These are phyloP conservation scores for Globisporangium spinosum DNA, from an alignment of 352 stramenopile genomes.

Conservation along the genomic window DNA sequence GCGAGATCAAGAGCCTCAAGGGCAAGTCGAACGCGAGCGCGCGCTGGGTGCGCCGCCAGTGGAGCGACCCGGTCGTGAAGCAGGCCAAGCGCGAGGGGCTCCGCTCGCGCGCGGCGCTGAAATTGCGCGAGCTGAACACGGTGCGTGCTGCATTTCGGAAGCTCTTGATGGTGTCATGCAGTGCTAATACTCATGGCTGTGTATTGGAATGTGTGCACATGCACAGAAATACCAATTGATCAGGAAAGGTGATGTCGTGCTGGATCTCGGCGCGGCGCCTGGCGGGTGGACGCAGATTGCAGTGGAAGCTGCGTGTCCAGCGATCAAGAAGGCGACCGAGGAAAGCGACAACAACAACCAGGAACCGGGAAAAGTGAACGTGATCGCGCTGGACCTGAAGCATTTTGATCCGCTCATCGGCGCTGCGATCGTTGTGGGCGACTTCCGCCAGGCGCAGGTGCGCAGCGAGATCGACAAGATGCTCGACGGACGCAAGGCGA, in stretches of 20 bases:
- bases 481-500: conserved; percentile 41
- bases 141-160: conserved; percentile 19
- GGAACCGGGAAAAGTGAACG: conserved; percentile 23
- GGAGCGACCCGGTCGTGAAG: conserved; percentile 81
- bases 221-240: conserved; percentile 68
- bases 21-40: conserved; percentile 82
- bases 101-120: conserved; percentile 77
- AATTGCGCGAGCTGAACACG: conserved; percentile 80
- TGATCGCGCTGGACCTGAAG: conserved; percentile 77
- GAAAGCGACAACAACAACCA: conserved; percentile 18
- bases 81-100: conserved; percentile 81
- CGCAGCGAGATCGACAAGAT: conserved; percentile 50
- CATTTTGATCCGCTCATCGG: conserved; percentile 71
- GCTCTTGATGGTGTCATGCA: background rate
- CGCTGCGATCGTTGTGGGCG: conserved; percentile 65
- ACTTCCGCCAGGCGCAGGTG: conserved; percentile 68
- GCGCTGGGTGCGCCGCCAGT: conserved; percentile 83
- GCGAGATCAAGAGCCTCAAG: conserved; percentile 73
- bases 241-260: conserved; percentile 53
- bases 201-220: background rate
- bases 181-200: background rate
- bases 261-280: conserved; percentile 81
- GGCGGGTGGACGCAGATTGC: conserved; percentile 82
- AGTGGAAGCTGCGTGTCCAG: conserved; percentile 42
- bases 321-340: conserved; percentile 8